These are phyloP conservation scores for Populus tomentosa DNA, from an alignment of 441 rosid genomes.

Conservation along the genomic window DNA sequence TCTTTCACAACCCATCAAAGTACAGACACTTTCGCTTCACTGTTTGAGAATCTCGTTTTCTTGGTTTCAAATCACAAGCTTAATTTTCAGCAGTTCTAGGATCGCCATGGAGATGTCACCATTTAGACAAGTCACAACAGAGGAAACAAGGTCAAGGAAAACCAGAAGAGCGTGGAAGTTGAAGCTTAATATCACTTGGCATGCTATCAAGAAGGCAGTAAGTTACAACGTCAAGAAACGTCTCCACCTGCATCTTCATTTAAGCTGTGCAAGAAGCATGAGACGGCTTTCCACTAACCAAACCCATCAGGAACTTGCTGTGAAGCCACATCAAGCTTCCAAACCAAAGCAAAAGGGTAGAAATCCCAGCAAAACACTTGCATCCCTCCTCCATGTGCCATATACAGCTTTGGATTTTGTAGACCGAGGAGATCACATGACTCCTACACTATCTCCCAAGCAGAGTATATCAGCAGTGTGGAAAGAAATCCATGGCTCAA, in stretches of 20 bases:
- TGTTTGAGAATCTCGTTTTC: neutral
- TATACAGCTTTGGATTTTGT: slow-evolving; percentile 41
- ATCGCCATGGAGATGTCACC: slow-evolving; percentile 34
- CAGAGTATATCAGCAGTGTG: slow-evolving; percentile 50
- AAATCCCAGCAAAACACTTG: slow-evolving; percentile 32
- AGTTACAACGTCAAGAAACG: neutral
- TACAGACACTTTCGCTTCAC: neutral
- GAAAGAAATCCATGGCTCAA: slow-evolving; percentile 50
- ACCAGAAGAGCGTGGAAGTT: slow-evolving; percentile 35
- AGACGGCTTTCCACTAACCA: slow-evolving; percentile 22
- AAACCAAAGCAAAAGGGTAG: slow-evolving; percentile 11
- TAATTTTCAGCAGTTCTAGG: neutral
- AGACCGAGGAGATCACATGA: slow-evolving; percentile 41
- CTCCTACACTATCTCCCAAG: slow-evolving; percentile 57
- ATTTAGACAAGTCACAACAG: slow-evolving; percentile 20
- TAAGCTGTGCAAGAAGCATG: slow-evolving; percentile 17
- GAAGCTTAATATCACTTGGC: slow-evolving; percentile 40
- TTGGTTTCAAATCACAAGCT: neutral
- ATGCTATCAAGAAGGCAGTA: slow-evolving; percentile 28
- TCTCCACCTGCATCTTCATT: slow-evolving; percentile 6
- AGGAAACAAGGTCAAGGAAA: slow-evolving; percentile 27
- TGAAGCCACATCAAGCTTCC: neutral
- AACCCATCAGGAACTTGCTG: slow-evolving; percentile 12
- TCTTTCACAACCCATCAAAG: neutral
- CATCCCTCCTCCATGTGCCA: slow-evolving; percentile 37